Evolutionary conservation across 176 grass and related monocot genomes (phyloP), one percentile per base, ranked within the genome.

Genomic region (Otatea glauca): DNA sequence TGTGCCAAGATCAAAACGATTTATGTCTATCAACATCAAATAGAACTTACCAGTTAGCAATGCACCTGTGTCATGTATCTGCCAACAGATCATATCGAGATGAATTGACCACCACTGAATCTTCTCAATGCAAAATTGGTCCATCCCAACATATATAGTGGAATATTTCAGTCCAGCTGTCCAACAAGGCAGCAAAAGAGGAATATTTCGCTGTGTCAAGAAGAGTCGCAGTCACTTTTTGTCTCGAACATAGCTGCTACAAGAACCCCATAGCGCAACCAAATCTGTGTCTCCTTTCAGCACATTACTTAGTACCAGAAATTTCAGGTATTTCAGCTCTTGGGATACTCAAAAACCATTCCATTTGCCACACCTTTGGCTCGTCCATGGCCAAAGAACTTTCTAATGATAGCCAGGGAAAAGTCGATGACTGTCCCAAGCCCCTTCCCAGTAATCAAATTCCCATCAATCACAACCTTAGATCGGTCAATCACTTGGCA

Each of bases 311-410:
- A 45, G 50, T 85, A 63, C 15, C 59, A 38, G 62, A 38, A 75
- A 60, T 44, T 80, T 38, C 72, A 65, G 74, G 84, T 50, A 18
- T 43, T 76, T 89, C 56, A 83, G 83, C 48, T 74, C 87, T 89
- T 87, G n/a, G 82, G 72, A 70, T 95, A 98, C n/a, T 95, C 69
- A 58, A 90, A 98, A 81, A 98, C 96, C 61, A 98, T 89, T 73
- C 96, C 96, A 81, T 88, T 92, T 18, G 91, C 93, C 55, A 98
- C 88, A 65, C 86, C 55, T 95, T 92, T 94, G 74, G 96, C 93
- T 80, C 88, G 72, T 53, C 79, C 70, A 88, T 89, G 66, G 27
- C 96, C 93, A 90, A 88, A 95, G 65, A 95, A 80, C 81, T 95
- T 98, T 70, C 63, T 84, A 49, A 96, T 80, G 35, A 95, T 92